phyloP scores from a whole-genome alignment of 148 eudicot species.

The Salicornia ramosissima region DNA sequence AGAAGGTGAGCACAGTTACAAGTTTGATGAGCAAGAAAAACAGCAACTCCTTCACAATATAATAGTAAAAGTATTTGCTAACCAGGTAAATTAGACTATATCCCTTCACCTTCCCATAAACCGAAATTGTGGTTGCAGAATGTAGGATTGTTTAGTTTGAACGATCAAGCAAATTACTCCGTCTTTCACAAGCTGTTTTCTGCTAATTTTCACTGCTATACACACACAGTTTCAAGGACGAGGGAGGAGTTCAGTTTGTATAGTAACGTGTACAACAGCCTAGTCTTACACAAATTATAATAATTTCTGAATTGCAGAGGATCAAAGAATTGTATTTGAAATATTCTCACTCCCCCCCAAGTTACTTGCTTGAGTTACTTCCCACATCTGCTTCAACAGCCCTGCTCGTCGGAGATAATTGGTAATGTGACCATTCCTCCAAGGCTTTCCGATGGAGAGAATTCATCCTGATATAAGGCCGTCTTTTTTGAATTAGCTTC shows the following conservation, averaged over 20 bases:
- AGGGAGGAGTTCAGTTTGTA: background rate
- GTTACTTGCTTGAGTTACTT: conserved; percentile 10
- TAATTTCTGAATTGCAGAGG: background rate
- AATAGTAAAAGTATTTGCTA: too few relatives aligned
- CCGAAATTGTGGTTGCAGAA: too few relatives aligned
- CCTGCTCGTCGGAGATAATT: conserved; percentile 49
- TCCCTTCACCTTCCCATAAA: too few relatives aligned
- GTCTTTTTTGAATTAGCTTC: conserved; percentile 50
- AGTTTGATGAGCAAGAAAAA: too few relatives aligned
- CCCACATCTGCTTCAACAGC: conserved; percentile 9
- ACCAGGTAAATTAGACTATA: too few relatives aligned
- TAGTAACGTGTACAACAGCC: background rate
- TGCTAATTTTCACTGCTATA: background rate
- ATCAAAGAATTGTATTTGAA: background rate
- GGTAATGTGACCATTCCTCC: conserved; percentile 84
- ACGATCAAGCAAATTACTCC: too few relatives aligned
- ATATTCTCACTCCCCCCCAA: background rate
- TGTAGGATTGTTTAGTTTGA: too few relatives aligned
- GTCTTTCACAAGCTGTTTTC: background rate
- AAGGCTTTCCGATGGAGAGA: conserved; percentile 70
- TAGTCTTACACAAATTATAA: background rate
- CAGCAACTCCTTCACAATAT: too few relatives aligned
- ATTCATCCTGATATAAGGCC: conserved; percentile 78
- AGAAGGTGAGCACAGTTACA: too few relatives aligned
- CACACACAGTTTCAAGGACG: background rate